Base-by-base conservation (phyloP, 2,329 filamentous ascomycete genomes). In the Massarina eburnea region DNA sequence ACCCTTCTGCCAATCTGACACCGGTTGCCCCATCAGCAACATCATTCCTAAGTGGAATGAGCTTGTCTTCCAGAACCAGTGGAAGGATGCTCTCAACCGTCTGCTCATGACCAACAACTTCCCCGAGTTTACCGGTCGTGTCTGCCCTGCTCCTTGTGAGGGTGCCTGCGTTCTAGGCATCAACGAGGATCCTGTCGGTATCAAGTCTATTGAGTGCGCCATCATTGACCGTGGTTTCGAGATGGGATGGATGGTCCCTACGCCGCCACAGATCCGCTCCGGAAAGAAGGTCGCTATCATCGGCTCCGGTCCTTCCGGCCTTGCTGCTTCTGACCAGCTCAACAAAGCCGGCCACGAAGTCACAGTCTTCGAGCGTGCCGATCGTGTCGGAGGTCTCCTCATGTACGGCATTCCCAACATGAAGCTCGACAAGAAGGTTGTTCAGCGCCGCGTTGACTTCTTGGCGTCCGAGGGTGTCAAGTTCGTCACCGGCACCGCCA, bases 321-420 rank as follows among this genome's bases (percentile, higher is more conserved):
- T 97, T 60, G 90, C 92, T 44, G 83, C 83, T 48, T 91, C 92
- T 52, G 92, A 97, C 67, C 92, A 96, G 73, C 83, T 97, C 57
- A 97, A 97, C 82, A 88, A 87, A 62, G 89, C 88, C 60, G 92
- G 92, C 21, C 92, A 97, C 75, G 76, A 69, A 4, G 90, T 96
- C 43, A 96, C 90, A 10, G 83, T 97, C 15, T 96, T 94, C 66
- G 92, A 97, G 80, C 89, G 92, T 55, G 84, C 91, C 49, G 92
- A 97, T 68, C 89, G 92, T 55, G 77, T 87, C 46, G 92, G 92
- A 74, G 92, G 92, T 71, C 80, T 97, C 44, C 82, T 97, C 64
- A 96, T 96, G 92, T 96, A 97, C 68, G 92, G 92, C 58, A 97
- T 97, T 58, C 92, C 92, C 57, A 97, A 97, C 79, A 97, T 97